These are phyloP conservation scores for Picochlorum sp. DNA, from an alignment of 139 green algal genomes.

Conservation along the genomic window DNA sequence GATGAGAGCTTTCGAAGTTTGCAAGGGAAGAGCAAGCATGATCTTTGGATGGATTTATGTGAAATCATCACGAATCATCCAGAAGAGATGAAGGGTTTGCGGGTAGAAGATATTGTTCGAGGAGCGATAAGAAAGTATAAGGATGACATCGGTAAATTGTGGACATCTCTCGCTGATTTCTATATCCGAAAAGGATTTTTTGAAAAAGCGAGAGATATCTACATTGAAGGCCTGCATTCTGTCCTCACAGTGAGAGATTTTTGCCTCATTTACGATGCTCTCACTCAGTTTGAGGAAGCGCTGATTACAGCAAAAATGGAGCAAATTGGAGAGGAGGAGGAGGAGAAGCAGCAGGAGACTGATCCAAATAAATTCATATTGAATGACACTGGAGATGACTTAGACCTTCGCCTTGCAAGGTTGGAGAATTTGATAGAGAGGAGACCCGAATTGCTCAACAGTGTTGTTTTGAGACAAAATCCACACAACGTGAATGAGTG, in stretches of 20 bases:
- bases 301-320: constrained; percentile 76
- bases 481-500: constrained; percentile 95
- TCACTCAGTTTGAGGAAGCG: constrained; percentile 86
- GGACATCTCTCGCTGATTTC: constrained; percentile 92
- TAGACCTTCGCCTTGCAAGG: constrained; percentile 90
- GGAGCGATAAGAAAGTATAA: constrained; percentile 68
- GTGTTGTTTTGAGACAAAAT: constrained; percentile 95
- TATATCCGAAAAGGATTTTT: constrained; percentile 92
- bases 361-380: constrained; percentile 65
- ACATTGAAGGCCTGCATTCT: constrained; percentile 83
- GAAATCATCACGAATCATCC: constrained; percentile 92
- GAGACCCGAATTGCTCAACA: constrained; percentile 80
- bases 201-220: constrained; percentile 93
- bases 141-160: constrained; percentile 91
- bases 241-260: constrained; percentile 77
- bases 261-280: constrained; percentile 93
- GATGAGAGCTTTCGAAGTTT: constrained; percentile 86
- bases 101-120: constrained; percentile 68
- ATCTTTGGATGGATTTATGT: constrained; percentile 97
- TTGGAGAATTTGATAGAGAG: constrained; percentile 78
- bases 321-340: constrained; percentile 32
- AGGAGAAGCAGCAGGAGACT: constrained; percentile 13
- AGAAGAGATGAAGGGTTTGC: constrained; percentile 30
- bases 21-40: constrained; percentile 90
- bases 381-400: constrained; percentile 66